Percentiles rank a stretch among this genome's conserved stretches.
phyloP scores from a whole-genome alignment of 805 yeast species.

The Yamadazyma phyllophila region DNA sequence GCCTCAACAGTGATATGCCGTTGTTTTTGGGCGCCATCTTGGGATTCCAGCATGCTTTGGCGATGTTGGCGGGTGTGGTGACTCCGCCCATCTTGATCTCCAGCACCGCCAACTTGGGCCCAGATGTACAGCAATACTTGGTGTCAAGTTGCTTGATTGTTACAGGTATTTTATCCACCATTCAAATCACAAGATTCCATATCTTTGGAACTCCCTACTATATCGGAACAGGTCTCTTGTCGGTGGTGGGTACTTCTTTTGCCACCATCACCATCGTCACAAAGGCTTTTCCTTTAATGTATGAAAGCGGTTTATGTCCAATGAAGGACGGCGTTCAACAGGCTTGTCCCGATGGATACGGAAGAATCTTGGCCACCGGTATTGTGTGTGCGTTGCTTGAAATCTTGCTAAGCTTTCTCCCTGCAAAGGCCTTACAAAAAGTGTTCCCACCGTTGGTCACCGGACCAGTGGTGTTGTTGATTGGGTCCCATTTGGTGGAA shows the following conservation, averaged over 20 bases:
- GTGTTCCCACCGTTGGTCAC: constrained; percentile 89
- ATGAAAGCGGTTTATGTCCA: constrained; percentile 52
- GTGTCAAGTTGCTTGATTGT: constrained; percentile 38
- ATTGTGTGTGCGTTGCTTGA: constrained; percentile 73
- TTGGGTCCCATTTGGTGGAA: constrained; percentile 68
- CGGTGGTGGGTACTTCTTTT: constrained; percentile 90
- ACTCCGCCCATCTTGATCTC: constrained; percentile 80
- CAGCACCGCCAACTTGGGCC: constrained; percentile 54
- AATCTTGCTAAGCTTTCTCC: constrained; percentile 70
- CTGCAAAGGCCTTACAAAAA: constrained; percentile 66
- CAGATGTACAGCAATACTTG: constrained; percentile 36
- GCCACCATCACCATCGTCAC: constrained; percentile 81
- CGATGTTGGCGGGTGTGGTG: constrained; percentile 91
- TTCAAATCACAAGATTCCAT: constrained; percentile 71
- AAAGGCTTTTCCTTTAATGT: constrained; percentile 79
- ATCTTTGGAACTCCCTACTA: constrained; percentile 70
- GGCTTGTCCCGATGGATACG: constrained; percentile 90
- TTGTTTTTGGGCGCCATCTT: constrained; percentile 69
- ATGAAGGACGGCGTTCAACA: constrained; percentile 58
- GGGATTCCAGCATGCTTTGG: constrained; percentile 83
- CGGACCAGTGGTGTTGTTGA: constrained; percentile 86
- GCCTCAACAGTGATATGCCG: constrained; percentile 78
- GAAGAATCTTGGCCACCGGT: constrained; percentile 82
- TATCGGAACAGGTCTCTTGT: constrained; percentile 83
- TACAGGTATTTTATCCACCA: constrained; percentile 56